A percentile compares a stretch with the other conserved stretches of the same genome.
phyloP scores from a whole-genome alignment of 2,329 filamentous ascomycete genomes.

The Xylaria sp. region DNA sequence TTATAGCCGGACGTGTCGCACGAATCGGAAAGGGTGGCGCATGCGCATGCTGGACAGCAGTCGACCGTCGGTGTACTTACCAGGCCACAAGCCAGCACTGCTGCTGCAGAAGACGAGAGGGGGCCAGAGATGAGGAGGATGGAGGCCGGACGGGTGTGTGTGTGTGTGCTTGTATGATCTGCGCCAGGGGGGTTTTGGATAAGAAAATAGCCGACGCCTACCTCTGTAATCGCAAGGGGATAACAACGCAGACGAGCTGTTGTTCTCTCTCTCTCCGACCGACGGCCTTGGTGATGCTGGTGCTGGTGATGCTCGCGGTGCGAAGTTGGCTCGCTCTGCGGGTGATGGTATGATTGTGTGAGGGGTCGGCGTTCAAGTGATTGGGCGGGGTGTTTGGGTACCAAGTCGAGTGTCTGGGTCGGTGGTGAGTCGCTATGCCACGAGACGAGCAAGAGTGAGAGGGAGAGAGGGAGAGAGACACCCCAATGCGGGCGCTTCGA shows the following conservation, averaged over 20 bases:
- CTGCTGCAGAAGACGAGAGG: constrained; percentile 19
- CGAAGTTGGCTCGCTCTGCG: constrained; percentile 20
- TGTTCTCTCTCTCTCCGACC: too few relatives aligned
- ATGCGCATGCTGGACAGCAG: not conserved
- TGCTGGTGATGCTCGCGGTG: constrained; percentile 7
- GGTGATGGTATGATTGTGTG: constrained; percentile 12
- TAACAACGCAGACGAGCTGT: not conserved
- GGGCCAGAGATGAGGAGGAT: constrained; percentile 13
- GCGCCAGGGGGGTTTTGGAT: constrained; percentile 35
- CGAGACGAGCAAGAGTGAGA: not conserved
- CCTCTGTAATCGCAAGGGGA: constrained; percentile 11
- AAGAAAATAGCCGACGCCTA: constrained; percentile 35
- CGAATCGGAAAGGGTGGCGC: constrained; percentile 23
- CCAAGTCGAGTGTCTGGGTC: constrained; percentile 7
- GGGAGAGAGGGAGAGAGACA: not conserved
- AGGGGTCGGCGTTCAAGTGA: constrained; percentile 27
- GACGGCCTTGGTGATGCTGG: not conserved
- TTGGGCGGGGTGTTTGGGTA: constrained; percentile 23
- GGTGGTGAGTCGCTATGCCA: constrained; percentile 7
- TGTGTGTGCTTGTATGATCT: constrained; percentile 42
- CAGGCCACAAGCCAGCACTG: constrained; percentile 6
- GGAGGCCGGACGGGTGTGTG: constrained; percentile 25
- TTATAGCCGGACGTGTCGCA: constrained; percentile 23
- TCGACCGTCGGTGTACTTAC: constrained; percentile 12
- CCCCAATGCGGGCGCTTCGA: not conserved